phyloP scores from a whole-genome alignment of 1,139 yeast species.

The Yamadazyma oceani region DNA sequence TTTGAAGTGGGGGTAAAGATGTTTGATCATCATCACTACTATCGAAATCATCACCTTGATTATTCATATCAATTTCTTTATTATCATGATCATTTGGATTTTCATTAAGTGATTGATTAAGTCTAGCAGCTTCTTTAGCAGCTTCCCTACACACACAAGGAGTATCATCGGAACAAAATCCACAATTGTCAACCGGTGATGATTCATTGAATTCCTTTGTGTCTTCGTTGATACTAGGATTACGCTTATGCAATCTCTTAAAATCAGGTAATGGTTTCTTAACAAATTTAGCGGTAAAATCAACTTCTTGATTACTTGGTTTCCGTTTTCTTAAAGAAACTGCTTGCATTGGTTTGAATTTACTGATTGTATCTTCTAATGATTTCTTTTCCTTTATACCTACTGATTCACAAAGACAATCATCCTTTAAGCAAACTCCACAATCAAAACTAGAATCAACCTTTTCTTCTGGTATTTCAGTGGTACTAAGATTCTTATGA shows the following conservation, averaged over 20 bases:
- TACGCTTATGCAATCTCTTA: slow-evolving; percentile 23
- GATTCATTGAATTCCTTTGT: slow-evolving; percentile 31
- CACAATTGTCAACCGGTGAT: slow-evolving; percentile 77
- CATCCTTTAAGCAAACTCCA: slow-evolving; percentile 68
- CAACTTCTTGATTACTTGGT: slow-evolving; percentile 39
- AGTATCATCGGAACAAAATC: slow-evolving; percentile 89
- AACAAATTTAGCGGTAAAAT: slow-evolving; percentile 52
- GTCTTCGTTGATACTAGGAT: slow-evolving; percentile 5
- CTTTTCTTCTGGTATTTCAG: slow-evolving; percentile 1
- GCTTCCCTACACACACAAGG: slow-evolving; percentile 93
- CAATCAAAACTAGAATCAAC: slow-evolving; percentile 44
- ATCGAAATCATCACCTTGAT: slow-evolving; percentile 4
- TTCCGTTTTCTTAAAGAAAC: slow-evolving; percentile 51
- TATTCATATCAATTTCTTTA: slow-evolving; percentile 16
- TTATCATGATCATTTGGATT: slow-evolving; percentile 14
- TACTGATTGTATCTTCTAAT: slow-evolving; percentile 35
- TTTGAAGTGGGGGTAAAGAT: slow-evolving; percentile 38
- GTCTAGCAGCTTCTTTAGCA: slow-evolving; percentile 55
- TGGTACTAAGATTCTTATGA: not conserved
- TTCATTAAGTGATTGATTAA: slow-evolving; percentile 29
- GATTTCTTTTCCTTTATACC: slow-evolving; percentile 44
- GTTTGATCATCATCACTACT: slow-evolving; percentile 22
- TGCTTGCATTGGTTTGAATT: slow-evolving; percentile 59
- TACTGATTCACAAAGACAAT: slow-evolving; percentile 67
- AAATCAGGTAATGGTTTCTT: slow-evolving; percentile 44